These are phyloP conservation scores for Backusella westeae DNA, from an alignment of 192 early-diverging fungal genomes.

Conservation along the genomic window DNA sequence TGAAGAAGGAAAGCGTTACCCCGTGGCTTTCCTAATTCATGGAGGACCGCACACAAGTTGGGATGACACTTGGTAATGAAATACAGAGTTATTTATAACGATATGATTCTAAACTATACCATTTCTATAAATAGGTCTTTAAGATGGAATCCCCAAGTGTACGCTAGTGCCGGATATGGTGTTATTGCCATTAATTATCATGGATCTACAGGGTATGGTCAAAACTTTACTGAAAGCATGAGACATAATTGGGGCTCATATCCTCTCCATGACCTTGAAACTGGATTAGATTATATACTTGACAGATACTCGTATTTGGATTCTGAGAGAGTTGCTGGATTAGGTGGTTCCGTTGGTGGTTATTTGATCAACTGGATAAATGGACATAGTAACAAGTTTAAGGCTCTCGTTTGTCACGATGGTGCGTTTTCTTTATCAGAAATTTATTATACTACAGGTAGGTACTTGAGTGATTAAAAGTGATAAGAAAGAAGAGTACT, in stretches of 20 bases:
- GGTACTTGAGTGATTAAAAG: neutral
- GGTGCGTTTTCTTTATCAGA: constrained; percentile 64
- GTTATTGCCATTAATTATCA: constrained; percentile 71
- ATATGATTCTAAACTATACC: neutral
- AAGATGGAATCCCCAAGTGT: constrained; percentile 74
- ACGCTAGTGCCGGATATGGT: constrained; percentile 65
- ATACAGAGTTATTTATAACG: neutral
- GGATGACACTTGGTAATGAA: constrained; percentile 50
- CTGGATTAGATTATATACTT: constrained; percentile 63
- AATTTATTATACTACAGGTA: constrained; percentile 61
- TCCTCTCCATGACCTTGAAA: constrained; percentile 74
- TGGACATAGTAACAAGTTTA: constrained; percentile 64
- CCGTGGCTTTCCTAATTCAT: constrained; percentile 76
- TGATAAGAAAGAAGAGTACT: neutral
- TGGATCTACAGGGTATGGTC: constrained; percentile 79
- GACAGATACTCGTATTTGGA: constrained; percentile 56
- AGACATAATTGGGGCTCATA: constrained; percentile 68
- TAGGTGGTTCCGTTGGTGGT: constrained; percentile 79
- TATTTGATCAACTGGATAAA: constrained; percentile 87
- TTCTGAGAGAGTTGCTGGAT: constrained; percentile 45
- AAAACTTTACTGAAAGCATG: constrained; percentile 70
- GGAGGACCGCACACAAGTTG: constrained; percentile 77
- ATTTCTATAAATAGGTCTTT: constrained; percentile 27
- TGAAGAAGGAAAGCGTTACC: constrained; percentile 54
- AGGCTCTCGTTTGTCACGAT: constrained; percentile 67